A percentile compares a stretch with the other conserved stretches of the same genome.
Conservation (phyloP, 1,284 basidiomycete species). For the Gomphus bonarii region DNA sequence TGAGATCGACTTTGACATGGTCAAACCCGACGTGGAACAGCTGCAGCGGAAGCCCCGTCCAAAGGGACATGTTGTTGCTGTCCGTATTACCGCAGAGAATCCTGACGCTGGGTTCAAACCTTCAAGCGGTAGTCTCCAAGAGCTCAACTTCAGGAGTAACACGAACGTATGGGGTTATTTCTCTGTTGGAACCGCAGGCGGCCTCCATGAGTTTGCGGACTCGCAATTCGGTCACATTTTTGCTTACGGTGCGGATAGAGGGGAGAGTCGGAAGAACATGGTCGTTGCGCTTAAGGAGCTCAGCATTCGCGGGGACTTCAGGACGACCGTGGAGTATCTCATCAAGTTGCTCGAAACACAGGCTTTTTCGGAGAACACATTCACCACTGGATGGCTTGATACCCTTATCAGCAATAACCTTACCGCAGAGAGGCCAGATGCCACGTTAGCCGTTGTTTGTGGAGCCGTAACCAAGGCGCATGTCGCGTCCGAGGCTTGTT, state of each 20-base stretch:
- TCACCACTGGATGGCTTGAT: slow-evolving; percentile 99
- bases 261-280: slow-evolving; percentile 98
- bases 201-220: slow-evolving; percentile 97
- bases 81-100: slow-evolving; percentile 99
- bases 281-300: slow-evolving; percentile 98
- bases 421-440: slow-evolving; percentile 93
- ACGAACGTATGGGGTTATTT: slow-evolving; percentile 99
- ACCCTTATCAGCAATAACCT: slow-evolving; percentile 93
- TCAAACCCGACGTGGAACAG: slow-evolving; percentile 76
- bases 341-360: slow-evolving; percentile 96
- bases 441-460: slow-evolving; percentile 88
- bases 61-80: slow-evolving; percentile 98
- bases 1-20: slow-evolving; percentile 96
- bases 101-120: slow-evolving; percentile 99
- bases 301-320: slow-evolving; percentile 97
- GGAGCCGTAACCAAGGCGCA: slow-evolving; percentile 97
- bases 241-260: slow-evolving; percentile 94
- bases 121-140: slow-evolving; percentile 91
- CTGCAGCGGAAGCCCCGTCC: slow-evolving; percentile 93
- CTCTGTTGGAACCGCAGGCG: slow-evolving; percentile 91
- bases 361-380: slow-evolving; percentile 93
- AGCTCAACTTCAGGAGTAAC: slow-evolving; percentile 98
- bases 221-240: slow-evolving; percentile 99
- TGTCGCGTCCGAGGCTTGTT: slow-evolving; percentile 81
- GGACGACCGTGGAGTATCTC: slow-evolving; percentile 97